A percentile compares a stretch with the other conserved stretches of the same genome.
Evolutionary conservation across 371 early-diverging fungal species (phyloP).

Genomic region (Mucor irregularis): DNA sequence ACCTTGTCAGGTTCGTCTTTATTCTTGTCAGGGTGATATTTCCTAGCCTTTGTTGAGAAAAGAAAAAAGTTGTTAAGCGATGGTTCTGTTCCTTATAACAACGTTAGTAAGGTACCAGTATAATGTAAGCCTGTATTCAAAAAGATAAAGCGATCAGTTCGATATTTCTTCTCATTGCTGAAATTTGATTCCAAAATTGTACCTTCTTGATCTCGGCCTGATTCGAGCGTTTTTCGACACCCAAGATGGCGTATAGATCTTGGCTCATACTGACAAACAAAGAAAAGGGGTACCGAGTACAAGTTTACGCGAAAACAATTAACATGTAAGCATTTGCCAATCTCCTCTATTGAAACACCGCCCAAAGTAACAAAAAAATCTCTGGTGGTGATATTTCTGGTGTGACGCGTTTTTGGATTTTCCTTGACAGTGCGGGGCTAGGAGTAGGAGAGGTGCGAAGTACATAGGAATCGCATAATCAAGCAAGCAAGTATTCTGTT

Average conservation of each 20-base stretch:
- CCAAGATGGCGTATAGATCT: too few species aligned
- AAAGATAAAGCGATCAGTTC: too few species aligned
- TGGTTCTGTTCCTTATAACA: not conserved
- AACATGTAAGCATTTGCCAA: too few species aligned
- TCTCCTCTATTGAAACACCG: too few species aligned
- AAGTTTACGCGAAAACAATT: too few species aligned
- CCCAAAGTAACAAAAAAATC: not conserved
- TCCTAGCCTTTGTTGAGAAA: not conserved
- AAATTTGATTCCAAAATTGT: too few species aligned
- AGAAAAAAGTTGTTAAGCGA: not conserved
- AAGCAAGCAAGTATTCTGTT: constrained; percentile 1
- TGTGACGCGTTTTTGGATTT: not conserved
- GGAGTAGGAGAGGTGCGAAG: not conserved
- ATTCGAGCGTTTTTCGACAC: too few species aligned
- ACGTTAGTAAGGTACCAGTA: not conserved
- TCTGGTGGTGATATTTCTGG: not conserved
- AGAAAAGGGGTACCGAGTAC: too few species aligned
- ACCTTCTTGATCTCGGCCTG: too few species aligned
- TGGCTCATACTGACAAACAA: too few species aligned
- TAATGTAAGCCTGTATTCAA: not conserved
- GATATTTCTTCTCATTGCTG: too few species aligned
- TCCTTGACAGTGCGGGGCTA: not conserved
- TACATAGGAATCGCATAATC: not conserved
- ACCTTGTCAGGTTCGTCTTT: constrained; percentile 13
- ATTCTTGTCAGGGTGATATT: constrained; percentile 17